Evolutionary conservation across 208 protist genomes (phyloP), one percentile per base, ranked within the genome.

Genomic region (Tritrichomonas musculus): DNA sequence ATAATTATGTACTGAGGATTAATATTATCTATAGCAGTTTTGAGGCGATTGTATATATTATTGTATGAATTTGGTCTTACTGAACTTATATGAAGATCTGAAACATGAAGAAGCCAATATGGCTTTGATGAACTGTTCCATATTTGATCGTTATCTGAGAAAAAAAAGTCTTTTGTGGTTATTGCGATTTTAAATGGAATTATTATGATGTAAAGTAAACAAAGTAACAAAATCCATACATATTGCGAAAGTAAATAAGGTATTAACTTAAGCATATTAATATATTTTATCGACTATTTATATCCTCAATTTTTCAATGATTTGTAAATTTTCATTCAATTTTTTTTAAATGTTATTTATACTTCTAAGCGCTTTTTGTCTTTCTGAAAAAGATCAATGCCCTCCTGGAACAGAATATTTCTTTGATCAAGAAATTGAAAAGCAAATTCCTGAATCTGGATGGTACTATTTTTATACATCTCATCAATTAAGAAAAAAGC

Each of bases 171-270:
- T 20, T 88, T 88, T 57, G 77, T 88, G 22, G 30, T 53, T 4
- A 41, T 11, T 25, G 44, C 14, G 9, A 27, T 33, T 9, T 49
- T 53, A 17, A 25, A 20, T 57, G 47, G 25, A 8, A 20, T 14
- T 20, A 57, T 33, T 22, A 14, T 20, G 39, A 88, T 17, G 47
- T 57, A 57, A 17, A 47, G 47, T 0, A 88, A 17, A 2, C 27
- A 53, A 39, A 50, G 4, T 44, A 88, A 20, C 8, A 57, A 0
- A n/a, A 88, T 0, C 77, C 77, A 88, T 1, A 88, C 0, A 57
- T 88, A 88, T 36, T 88, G 77, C 0, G 41, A 53, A 50, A 88
- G 20, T 27, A 88, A 2, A 88, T 88, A 88, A n/a, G 77, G 77
- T 36, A 36, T 8, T 36, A 72, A 72, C 64, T 72, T 3, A 72